A percentile compares a stretch with the other conserved stretches of the same genome.
Conservation (phyloP, 257 asterid genomes). For the Penstemon eatonii region DNA sequence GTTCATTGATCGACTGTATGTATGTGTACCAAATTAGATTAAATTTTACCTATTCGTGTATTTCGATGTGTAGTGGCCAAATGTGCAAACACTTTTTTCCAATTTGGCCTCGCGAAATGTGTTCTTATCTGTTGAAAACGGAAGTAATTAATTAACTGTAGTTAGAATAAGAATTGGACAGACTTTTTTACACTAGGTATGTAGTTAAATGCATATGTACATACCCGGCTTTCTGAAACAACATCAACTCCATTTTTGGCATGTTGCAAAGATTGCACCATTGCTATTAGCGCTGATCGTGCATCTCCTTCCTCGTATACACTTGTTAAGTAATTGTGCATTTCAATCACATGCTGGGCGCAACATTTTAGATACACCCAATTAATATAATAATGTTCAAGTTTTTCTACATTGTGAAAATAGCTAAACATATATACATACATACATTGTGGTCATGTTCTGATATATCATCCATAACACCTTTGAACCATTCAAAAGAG, state of each 20-base stretch:
- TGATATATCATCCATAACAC: conserved; percentile 93
- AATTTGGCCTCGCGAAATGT: conserved; percentile 73
- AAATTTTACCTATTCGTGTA: conserved; percentile 50
- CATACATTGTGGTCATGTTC: conserved; percentile 73
- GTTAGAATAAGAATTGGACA: background rate
- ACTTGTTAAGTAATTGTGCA: conserved; percentile 76
- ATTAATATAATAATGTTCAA: too few relatives aligned
- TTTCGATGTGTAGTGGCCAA: conserved; percentile 59
- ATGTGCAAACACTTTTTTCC: conserved; percentile 60
- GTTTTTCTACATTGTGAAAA: too few relatives aligned
- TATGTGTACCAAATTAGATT: background rate
- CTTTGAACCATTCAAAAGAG: conserved; percentile 95
- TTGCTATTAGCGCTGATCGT: conserved; percentile 67
- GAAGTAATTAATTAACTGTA: background rate
- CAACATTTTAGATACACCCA: conserved; percentile 7
- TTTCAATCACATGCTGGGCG: conserved; percentile 67
- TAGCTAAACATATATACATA: background rate
- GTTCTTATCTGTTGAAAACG: conserved; percentile 17
- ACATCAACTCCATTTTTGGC: conserved; percentile 71
- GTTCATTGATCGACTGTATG: background rate
- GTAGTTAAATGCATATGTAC: conserved; percentile 22
- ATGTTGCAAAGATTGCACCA: conserved; percentile 69
- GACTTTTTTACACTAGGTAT: background rate
- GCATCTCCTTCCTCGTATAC: conserved; percentile 82
- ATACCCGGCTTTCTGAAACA: conserved; percentile 63